Evolutionary conservation across 352 stramenopile species (phyloP).

Genomic region (Albugo candida): DNA sequence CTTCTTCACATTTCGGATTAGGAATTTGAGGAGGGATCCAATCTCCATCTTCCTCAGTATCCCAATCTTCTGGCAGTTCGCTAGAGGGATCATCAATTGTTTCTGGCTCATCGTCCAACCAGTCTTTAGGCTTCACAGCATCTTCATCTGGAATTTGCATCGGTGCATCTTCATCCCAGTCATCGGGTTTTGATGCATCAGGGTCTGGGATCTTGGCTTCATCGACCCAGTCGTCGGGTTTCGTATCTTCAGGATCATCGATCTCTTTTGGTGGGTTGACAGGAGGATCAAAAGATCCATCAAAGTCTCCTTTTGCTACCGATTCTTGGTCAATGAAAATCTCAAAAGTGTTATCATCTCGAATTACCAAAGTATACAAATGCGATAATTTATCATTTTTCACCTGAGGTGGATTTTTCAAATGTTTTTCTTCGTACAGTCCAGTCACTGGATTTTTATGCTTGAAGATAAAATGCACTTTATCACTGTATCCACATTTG

Average conservation of each 20-base stretch:
- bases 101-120: slow-evolving; percentile 69
- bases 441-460: slow-evolving; percentile 83
- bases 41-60: slow-evolving; percentile 85
- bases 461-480: slow-evolving; percentile 91
- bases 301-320: slow-evolving; percentile 61
- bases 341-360: slow-evolving; percentile 82
- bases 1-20: slow-evolving; percentile 75
- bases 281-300: slow-evolving; percentile 66
- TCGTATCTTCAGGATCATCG: slow-evolving; percentile 79
- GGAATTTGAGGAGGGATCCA: slow-evolving; percentile 76
- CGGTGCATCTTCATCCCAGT: slow-evolving; percentile 87
- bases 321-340: slow-evolving; percentile 81
- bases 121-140: slow-evolving; percentile 77
- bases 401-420: slow-evolving; percentile 51
- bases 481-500: slow-evolving; percentile 85
- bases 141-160: slow-evolving; percentile 66
- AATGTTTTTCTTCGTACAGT: slow-evolving; percentile 89
- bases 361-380: slow-evolving; percentile 84
- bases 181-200: slow-evolving; percentile 68
- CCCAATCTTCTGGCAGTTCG: slow-evolving; percentile 83
- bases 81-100: slow-evolving; percentile 69
- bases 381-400: slow-evolving; percentile 78
- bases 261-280: slow-evolving; percentile 83
- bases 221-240: slow-evolving; percentile 87
- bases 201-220: slow-evolving; percentile 77